Evolutionary conservation across 495 filamentous ascomycete species (phyloP).

Genomic region (Achaetomiella virescens): DNA sequence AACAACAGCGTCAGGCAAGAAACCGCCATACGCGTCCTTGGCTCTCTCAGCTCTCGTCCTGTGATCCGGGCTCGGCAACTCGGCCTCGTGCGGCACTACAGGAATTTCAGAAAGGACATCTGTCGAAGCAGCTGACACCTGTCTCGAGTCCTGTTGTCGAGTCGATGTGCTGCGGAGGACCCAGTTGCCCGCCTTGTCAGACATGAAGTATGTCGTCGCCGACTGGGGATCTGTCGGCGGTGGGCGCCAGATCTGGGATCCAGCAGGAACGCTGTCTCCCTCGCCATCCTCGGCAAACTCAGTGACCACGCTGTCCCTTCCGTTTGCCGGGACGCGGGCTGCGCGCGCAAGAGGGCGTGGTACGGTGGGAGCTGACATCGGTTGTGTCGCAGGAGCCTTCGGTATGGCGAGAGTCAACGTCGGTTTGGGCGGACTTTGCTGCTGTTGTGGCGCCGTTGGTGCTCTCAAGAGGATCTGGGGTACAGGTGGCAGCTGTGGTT

Average conservation of each 20-base stretch:
- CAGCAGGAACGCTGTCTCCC: constrained; percentile 25
- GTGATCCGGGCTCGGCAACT: constrained; percentile 36
- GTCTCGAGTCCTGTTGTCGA: background rate
- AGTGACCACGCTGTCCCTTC: constrained; percentile 38
- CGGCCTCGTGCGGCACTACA: constrained; percentile 16
- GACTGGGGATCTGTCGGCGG: constrained; percentile 34
- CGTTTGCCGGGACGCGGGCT: constrained; percentile 10
- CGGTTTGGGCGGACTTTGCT: constrained; percentile 26
- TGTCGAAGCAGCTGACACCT: constrained; percentile 14
- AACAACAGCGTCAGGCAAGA: constrained; percentile 24
- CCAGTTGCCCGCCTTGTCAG: constrained; percentile 44
- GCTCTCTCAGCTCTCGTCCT: constrained; percentile 36
- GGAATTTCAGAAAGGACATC: constrained; percentile 9
- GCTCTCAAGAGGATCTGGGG: constrained; percentile 4
- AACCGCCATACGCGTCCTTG: constrained; percentile 22
- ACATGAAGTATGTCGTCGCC: constrained; percentile 35
- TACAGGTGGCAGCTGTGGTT: background rate
- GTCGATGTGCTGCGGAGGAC: constrained; percentile 27
- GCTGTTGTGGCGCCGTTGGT: constrained; percentile 15
- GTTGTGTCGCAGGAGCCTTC: constrained; percentile 1
- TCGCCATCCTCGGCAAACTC: constrained; percentile 46
- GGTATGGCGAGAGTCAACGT: constrained; percentile 32
- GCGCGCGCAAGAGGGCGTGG: constrained; percentile 12
- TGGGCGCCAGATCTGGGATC: constrained; percentile 36
- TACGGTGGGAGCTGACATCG: constrained; percentile 21